A percentile compares a stretch with the other conserved stretches of the same genome.
Evolutionary conservation across 495 filamentous ascomycete genomes (phyloP).

Genomic region (Opeltia flavorubescens): DNA sequence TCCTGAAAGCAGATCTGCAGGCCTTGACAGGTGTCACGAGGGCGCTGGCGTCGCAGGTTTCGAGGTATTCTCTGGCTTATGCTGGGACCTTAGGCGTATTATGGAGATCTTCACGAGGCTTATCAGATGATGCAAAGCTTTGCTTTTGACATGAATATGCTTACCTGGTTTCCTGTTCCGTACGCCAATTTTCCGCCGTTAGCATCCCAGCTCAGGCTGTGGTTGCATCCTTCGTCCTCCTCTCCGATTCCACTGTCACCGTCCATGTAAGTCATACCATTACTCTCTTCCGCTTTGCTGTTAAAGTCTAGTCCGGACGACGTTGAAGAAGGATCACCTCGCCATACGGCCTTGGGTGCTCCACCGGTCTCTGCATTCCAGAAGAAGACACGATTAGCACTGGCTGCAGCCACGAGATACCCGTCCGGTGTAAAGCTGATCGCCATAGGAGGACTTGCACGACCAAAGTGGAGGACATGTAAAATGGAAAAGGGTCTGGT

Average conservation of each 20-base stretch:
- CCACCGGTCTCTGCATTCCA: conserved; percentile 58
- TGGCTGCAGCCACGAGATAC: conserved; percentile 53
- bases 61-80: not conserved
- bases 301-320: not conserved
- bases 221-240: conserved; percentile 28
- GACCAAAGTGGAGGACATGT: conserved; percentile 29
- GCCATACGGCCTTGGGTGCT: conserved; percentile 54
- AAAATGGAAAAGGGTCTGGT: conserved; percentile 44
- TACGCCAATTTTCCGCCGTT: conserved; percentile 63
- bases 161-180: conserved; percentile 54
- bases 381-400: conserved; percentile 47
- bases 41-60: not conserved
- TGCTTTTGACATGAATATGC: conserved; percentile 8
- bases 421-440: conserved; percentile 62
- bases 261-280: conserved; percentile 13
- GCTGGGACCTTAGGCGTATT: not conserved
- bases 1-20: too few relatives aligned
- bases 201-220: conserved; percentile 59
- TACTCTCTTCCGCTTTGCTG: conserved; percentile 18
- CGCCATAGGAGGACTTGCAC: conserved; percentile 40
- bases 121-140: not conserved
- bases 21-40: too few relatives aligned
- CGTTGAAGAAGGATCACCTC: conserved; percentile 9
- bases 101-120: not conserved
- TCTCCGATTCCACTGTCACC: conserved; percentile 23